A percentile compares a stretch with the other conserved stretches of the same genome.
Conservation (phyloP, 805 yeast genomes). For the Candida gorgasii region DNA sequence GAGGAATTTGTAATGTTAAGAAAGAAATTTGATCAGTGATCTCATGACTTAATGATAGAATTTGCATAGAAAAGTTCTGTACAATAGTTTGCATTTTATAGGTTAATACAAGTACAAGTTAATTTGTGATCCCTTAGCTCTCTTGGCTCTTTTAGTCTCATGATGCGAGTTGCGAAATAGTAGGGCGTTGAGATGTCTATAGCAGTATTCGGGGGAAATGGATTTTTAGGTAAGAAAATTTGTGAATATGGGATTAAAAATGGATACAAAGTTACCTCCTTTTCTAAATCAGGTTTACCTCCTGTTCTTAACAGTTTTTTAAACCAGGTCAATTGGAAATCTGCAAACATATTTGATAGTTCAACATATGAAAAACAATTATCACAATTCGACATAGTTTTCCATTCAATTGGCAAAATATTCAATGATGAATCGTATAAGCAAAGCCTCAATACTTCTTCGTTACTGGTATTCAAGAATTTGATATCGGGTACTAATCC, state of each 20-base stretch:
- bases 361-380: slow-evolving; percentile 52
- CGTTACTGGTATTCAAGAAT: slow-evolving; percentile 9
- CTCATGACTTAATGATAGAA: slow-evolving; percentile 4
- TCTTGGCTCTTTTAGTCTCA: too few relatives aligned
- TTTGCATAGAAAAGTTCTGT: background rate
- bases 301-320: slow-evolving; percentile 52
- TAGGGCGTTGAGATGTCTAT: slow-evolving; percentile 25
- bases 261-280: slow-evolving; percentile 67
- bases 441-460: slow-evolving; percentile 39
- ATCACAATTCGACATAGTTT: slow-evolving; percentile 60
- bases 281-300: slow-evolving; percentile 64
- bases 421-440: slow-evolving; percentile 73
- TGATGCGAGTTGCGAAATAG: too few relatives aligned
- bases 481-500: slow-evolving; percentile 62
- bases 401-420: slow-evolving; percentile 79
- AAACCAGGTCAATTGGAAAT: slow-evolving; percentile 60
- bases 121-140: background rate
- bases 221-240: slow-evolving; percentile 70
- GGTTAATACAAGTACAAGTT: background rate
- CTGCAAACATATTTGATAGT: slow-evolving; percentile 70
- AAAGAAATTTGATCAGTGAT: slow-evolving; percentile 34
- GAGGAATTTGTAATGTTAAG: slow-evolving; percentile 41
- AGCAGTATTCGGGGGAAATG: slow-evolving; percentile 86
- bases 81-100: background rate
- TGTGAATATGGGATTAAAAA: slow-evolving; percentile 64